These are phyloP conservation scores for Cordia subcordata DNA, from an alignment of 257 asterid genomes.

Conservation along the genomic window DNA sequence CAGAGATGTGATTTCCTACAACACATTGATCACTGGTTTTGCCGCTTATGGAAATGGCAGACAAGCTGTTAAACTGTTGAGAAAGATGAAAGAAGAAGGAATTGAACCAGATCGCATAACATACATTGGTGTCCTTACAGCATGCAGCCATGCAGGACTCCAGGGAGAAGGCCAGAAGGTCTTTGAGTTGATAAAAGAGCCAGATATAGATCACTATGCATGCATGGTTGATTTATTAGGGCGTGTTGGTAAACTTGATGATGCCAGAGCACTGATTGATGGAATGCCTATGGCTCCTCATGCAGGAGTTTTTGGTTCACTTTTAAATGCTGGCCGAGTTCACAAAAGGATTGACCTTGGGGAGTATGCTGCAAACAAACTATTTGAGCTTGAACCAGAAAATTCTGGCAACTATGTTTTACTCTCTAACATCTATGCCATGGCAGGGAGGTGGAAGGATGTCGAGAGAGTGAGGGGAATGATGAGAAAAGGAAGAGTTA, in stretches of 20 bases:
- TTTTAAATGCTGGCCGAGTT: slow-evolving; percentile 52
- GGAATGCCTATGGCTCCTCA: slow-evolving; percentile 51
- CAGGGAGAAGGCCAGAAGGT: slow-evolving; percentile 43
- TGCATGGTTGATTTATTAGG: slow-evolving; percentile 76
- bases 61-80: slow-evolving; percentile 46
- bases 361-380: slow-evolving; percentile 56
- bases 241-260: slow-evolving; percentile 60
- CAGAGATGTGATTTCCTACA: slow-evolving; percentile 62
- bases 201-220: slow-evolving; percentile 59
- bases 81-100: slow-evolving; percentile 44
- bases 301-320: slow-evolving; percentile 58
- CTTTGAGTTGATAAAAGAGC: slow-evolving; percentile 49
- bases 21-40: slow-evolving; percentile 63
- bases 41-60: slow-evolving; percentile 59
- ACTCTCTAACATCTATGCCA: slow-evolving; percentile 56
- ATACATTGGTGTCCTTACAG: slow-evolving; percentile 49
- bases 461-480: slow-evolving; percentile 45
- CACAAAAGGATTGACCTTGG: slow-evolving; percentile 57
- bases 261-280: slow-evolving; percentile 48
- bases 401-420: slow-evolving; percentile 49
- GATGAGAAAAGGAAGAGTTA: slow-evolving; percentile 44
- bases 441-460: slow-evolving; percentile 55
- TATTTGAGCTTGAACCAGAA: slow-evolving; percentile 61
- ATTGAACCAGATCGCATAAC: slow-evolving; percentile 56
- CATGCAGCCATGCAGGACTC: slow-evolving; percentile 76